Evolutionary conservation across 495 filamentous ascomycete genomes (phyloP).

Genomic region (Aspergillus sclerotioniger): DNA sequence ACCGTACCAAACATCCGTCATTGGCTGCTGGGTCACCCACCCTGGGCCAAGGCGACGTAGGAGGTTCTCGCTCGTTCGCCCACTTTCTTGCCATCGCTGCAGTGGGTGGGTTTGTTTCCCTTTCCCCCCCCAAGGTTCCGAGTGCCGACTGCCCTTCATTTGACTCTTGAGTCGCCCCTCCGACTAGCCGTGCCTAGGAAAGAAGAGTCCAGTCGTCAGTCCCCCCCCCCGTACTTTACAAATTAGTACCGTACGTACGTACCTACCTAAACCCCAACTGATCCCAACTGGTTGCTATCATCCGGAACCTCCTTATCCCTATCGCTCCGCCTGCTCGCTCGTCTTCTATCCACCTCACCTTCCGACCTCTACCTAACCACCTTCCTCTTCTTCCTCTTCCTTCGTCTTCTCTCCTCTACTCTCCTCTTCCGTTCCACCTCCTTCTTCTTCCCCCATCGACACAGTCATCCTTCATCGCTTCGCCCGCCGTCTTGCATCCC

Average conservation of each 20-base stretch:
- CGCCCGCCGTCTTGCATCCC: too few relatives aligned
- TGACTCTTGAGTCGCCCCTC: slow-evolving; percentile 24
- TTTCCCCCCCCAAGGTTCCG: slow-evolving; percentile 20
- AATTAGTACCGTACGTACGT: not conserved
- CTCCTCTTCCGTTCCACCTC: slow-evolving; percentile 35
- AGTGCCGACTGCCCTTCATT: slow-evolving; percentile 16
- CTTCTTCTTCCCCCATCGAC: slow-evolving; percentile 26
- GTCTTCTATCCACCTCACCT: slow-evolving; percentile 5
- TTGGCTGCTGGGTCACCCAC: slow-evolving; percentile 1
- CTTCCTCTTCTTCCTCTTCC: not conserved
- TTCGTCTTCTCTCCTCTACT: slow-evolving; percentile 16
- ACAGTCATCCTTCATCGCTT: slow-evolving; percentile 16
- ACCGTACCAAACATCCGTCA: slow-evolving; percentile 14
- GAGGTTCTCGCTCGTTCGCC: slow-evolving; percentile 22
- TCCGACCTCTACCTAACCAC: not conserved
- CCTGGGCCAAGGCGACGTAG: slow-evolving; percentile 9
- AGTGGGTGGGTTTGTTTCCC: slow-evolving; percentile 4
- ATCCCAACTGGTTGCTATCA: slow-evolving; percentile 8
- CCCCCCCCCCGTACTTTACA: not conserved
- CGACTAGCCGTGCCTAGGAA: slow-evolving; percentile 3
- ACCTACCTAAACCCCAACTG: slow-evolving; percentile 3
- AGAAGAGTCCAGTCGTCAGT: not conserved
- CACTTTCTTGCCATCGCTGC: slow-evolving; percentile 20
- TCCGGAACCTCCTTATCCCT: slow-evolving; percentile 23
- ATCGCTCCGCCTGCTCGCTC: slow-evolving; percentile 12